phyloP scores from a whole-genome alignment of 140 eudicot species.

The Erigeron philadelphicus region DNA sequence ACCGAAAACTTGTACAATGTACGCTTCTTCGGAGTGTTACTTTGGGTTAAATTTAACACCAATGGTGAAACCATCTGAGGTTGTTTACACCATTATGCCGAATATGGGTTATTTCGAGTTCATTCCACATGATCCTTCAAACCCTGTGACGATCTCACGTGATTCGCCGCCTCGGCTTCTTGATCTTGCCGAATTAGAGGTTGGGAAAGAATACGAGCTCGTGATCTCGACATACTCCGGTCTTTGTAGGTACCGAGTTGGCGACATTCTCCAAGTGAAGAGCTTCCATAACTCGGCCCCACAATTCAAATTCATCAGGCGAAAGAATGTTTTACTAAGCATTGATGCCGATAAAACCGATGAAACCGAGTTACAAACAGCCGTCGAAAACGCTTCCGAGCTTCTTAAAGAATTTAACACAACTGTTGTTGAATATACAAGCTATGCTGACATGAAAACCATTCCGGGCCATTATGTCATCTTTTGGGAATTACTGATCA shows the following conservation, averaged over 20 bases:
- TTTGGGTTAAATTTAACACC: slow-evolving; percentile 74
- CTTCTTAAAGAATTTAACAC: slow-evolving; percentile 42
- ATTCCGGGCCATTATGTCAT: slow-evolving; percentile 84
- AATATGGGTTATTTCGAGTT: slow-evolving; percentile 90
- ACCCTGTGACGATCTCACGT: slow-evolving; percentile 32
- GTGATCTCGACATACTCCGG: slow-evolving; percentile 74
- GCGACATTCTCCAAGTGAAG: slow-evolving; percentile 70
- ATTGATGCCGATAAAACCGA: slow-evolving; percentile 86
- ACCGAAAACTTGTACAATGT: slow-evolving; percentile 70
- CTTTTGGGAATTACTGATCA: slow-evolving; percentile 55
- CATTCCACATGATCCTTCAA: slow-evolving; percentile 59
- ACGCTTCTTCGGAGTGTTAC: slow-evolving; percentile 79
- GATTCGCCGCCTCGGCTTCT: slow-evolving; percentile 50
- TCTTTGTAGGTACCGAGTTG: slow-evolving; percentile 71
- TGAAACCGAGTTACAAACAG: slow-evolving; percentile 67
- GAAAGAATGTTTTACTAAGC: slow-evolving; percentile 67
- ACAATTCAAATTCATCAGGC: slow-evolving; percentile 62
- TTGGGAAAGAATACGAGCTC: slow-evolving; percentile 82
- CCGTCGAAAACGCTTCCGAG: slow-evolving; percentile 54
- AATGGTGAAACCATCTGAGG: slow-evolving; percentile 65
- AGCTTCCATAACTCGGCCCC: slow-evolving; percentile 81
- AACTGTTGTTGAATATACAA: slow-evolving; percentile 70
- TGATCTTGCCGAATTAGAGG: slow-evolving; percentile 65
- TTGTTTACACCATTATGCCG: slow-evolving; percentile 77
- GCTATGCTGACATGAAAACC: slow-evolving; percentile 51